Base-by-base conservation (phyloP, 192 early-diverging fungal genomes). In the Phycomyces nitens region DNA sequence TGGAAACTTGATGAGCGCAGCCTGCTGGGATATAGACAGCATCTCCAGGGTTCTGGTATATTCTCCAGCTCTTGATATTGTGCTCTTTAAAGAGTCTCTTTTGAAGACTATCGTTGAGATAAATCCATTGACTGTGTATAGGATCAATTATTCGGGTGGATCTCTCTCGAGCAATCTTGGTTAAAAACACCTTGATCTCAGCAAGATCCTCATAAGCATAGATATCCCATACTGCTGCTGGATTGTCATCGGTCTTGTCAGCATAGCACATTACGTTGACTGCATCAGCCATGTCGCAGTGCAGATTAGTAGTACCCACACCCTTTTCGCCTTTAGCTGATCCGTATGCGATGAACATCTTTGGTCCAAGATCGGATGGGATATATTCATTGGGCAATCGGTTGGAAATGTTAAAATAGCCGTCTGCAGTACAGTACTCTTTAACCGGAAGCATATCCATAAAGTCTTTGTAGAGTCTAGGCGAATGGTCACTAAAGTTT, bases 281-380 rank as follows among this genome's bases (percentile, higher is more conserved):
- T 0, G 89, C 89, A 57, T 93, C 89, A 4, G 91, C 81, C 78
- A 91, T 86, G 64, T 93, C 89, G 50, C 88, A 79, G 58, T 93
- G 89, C 29, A 92, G 71, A 42, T 87, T 87, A 0, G 89, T 92
- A 1, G 87, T 93, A 41, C 89, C 88, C 1, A 65, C 58, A 10
- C 83, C 83, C 20, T 77, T 68, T 3, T 71, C 61, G 12, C 27
- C 56, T 6, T 47, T 14, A 2, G 44, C 44, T 5, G 42, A 27
- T 5, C 83, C 88, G 59, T 87, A 88, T 0, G 86, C 86, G 50
- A 84, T 84, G 65, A 89, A 90, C 82, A 90, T 81, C 67, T 92
- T 92, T 0, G 88, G 88, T 0, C 90, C 90, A 3, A 92, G 73
- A 47, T 92, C 87, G 0, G 86, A 85, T 14, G 85, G 85, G 14